phyloP scores from a whole-genome alignment of 2,329 filamentous ascomycete genomes.

The Colletotrichum chrysophilum region DNA sequence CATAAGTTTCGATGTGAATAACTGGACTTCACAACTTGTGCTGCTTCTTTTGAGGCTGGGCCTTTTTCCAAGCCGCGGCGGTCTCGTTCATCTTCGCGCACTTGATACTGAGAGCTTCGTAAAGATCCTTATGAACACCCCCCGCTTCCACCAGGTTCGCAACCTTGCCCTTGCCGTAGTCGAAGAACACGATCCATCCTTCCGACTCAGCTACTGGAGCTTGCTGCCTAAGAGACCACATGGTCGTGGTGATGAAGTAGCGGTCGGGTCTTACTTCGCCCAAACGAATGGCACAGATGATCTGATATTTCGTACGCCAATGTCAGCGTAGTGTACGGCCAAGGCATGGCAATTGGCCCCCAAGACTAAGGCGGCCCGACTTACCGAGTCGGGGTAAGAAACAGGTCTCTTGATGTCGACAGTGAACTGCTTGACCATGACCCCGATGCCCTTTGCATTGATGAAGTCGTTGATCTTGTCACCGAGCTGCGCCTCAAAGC shows the following conservation, averaged over 20 bases:
- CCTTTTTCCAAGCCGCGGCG: background rate
- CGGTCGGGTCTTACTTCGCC: background rate
- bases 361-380: background rate
- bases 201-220: background rate
- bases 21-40: background rate
- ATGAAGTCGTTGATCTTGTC: background rate
- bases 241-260: background rate
- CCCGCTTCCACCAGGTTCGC: background rate
- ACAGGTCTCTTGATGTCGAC: background rate
- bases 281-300: background rate
- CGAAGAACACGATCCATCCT: background rate
- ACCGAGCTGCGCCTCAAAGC: background rate
- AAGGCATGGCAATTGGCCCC: background rate
- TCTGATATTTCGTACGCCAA: background rate
- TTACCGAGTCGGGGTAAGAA: background rate
- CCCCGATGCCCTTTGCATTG: background rate
- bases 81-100: background rate
- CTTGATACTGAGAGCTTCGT: background rate
- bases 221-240: background rate
- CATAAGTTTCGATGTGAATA: no score
- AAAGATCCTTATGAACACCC: background rate
- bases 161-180: background rate
- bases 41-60: background rate
- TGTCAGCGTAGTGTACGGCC: background rate
- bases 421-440: background rate